Evolutionary conservation across 257 asterid genomes (phyloP), one percentile per base, ranked within the genome.

Genomic region (Misopates orontium): DNA sequence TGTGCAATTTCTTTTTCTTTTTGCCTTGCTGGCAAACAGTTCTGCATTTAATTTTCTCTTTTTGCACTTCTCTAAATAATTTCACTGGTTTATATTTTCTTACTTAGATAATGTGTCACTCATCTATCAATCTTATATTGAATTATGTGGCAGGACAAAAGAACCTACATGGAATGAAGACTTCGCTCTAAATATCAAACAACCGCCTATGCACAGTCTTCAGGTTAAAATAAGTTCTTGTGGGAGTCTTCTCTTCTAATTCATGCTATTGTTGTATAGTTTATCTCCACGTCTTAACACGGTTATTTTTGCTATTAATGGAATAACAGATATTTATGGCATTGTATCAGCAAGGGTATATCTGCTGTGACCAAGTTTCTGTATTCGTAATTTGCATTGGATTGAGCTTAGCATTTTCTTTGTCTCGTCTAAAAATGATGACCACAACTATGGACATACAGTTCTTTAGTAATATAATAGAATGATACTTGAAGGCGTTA

Each of bases 151-250:
- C 89, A 94, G 99, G 91, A 88, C 89, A 17, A 94, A 77, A 85
- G 96, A 90, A 71, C 97, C 99, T 32, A 85, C 83, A 14, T 90
- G 99, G 99, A 94, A 90, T 67, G 97, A 94, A 87, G 99, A 88
- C 77, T 94, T 90, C 52, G 64, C 88, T 50, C 67, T 94, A 80
- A 94, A 94, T 79, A 83, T 94, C 75, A 94, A 86, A 85, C 96
- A 70, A 67, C 87, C 89, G 20, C 84, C 95, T 0, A 67, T 71
- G 60, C 76, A 88, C 48, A 77, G 66, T 79, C 97, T 94, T 77
- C 97, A 94, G 99, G 99, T 94, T 75, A 61, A 45, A 45, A 15
- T 45, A 14, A 50, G 48, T 53, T 19, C 49, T 22, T 53, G 59
- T 39, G 11, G 5, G 32, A 68, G 19, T 62, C 25, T 48, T 47